Conservation (phyloP, 345 rosid species). For the Brassica nigra region DNA sequence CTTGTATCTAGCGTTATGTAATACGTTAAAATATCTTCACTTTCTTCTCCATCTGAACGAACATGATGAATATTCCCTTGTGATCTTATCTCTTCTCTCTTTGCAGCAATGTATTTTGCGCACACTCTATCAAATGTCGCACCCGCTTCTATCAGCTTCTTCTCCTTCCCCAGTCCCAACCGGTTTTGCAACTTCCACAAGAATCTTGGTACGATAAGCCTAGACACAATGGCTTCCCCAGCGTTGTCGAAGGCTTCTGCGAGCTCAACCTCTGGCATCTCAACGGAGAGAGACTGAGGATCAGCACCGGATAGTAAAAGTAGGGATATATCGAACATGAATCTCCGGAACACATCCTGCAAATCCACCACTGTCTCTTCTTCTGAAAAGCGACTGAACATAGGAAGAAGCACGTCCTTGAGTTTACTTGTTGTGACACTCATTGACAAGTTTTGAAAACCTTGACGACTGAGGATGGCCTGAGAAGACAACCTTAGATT, state of each 20-base stretch:
- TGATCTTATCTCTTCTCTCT: constrained; percentile 29
- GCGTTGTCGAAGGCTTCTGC: constrained; percentile 47
- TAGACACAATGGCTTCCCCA: constrained; percentile 24
- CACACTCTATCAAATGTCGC: background rate
- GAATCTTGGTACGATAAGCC: constrained; percentile 2
- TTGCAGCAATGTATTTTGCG: background rate
- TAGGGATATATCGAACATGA: constrained; percentile 55
- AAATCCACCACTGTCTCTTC: constrained; percentile 38
- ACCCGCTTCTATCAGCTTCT: constrained; percentile 45
- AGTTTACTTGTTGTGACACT: constrained; percentile 3
- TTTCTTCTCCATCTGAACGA: constrained; percentile 16
- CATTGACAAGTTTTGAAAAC: constrained; percentile 20
- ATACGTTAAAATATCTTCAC: constrained; percentile 9
- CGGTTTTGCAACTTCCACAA: constrained; percentile 45
- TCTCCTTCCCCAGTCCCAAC: constrained; percentile 49
- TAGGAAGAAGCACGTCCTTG: constrained; percentile 11
- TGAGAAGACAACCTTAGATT: constrained; percentile 19
- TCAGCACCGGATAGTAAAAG: constrained; percentile 49
- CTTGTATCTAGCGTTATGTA: background rate
- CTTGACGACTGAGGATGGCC: background rate
- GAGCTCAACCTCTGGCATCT: constrained; percentile 39
- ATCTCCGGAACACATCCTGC: constrained; percentile 59
- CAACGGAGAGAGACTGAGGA: constrained; percentile 43
- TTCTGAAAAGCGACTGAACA: background rate
- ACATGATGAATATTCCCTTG: background rate